Conservation (phyloP, 345 rosid species). For the Sonneratia caseolaris region DNA sequence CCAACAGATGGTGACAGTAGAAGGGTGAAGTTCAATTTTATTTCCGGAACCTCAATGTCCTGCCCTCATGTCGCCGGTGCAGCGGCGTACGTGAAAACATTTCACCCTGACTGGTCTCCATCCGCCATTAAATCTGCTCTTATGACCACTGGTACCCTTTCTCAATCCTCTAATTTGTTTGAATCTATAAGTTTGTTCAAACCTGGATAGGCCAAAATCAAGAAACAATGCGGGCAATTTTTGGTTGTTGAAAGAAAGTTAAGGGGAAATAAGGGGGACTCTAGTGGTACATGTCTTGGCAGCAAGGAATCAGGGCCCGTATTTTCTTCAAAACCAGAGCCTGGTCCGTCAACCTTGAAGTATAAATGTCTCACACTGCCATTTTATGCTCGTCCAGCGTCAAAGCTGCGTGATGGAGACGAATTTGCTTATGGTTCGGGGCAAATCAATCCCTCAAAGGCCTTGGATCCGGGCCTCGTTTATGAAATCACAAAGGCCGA, state of each 20-base stretch:
- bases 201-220: no score
- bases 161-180: not conserved
- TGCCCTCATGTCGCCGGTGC: constrained; percentile 19
- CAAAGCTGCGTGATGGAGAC: not conserved
- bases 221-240: no score
- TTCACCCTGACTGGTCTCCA: constrained; percentile 9
- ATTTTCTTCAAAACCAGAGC: no score
- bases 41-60: constrained; percentile 8
- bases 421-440: constrained; percentile 8
- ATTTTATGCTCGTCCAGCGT: not conserved
- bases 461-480: not conserved
- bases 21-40: not conserved
- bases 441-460: not conserved
- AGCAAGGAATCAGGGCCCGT: no score
- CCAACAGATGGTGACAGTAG: not conserved
- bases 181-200: no score
- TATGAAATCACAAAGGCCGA: not conserved
- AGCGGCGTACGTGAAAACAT: constrained; percentile 25
- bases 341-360: not conserved
- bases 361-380: not conserved
- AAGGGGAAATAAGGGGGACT: no score
- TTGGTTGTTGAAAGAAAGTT: no score
- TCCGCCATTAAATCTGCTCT: constrained; percentile 33
- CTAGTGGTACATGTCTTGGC: no score
- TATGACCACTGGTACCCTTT: constrained; percentile 23